Evolutionary conservation across 2,329 filamentous ascomycete genomes (phyloP).

Genomic region (Paracoccidioides lutzii): DNA sequence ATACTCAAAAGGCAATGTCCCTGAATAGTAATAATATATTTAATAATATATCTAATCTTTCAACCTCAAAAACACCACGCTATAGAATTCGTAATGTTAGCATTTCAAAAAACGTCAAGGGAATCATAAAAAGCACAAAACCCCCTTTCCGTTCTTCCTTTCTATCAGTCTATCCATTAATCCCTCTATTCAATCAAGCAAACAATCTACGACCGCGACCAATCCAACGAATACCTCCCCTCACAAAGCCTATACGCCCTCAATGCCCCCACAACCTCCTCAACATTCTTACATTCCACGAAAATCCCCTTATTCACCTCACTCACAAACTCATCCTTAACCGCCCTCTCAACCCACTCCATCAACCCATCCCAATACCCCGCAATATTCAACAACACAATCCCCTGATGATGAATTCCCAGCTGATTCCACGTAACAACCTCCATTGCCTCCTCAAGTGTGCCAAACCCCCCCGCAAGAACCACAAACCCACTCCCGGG

Average conservation of each 20-base stretch:
- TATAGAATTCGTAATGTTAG: neutral
- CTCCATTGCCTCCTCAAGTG: constrained; percentile 93
- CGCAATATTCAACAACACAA: constrained; percentile 74
- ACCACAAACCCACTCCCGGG: constrained; percentile 82
- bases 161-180: neutral
- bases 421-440: constrained; percentile 91
- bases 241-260: constrained; percentile 61
- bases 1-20: no score
- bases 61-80: neutral
- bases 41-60: no score
- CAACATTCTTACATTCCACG: constrained; percentile 58
- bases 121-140: neutral
- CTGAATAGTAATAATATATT: no score
- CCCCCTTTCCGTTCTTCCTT: neutral
- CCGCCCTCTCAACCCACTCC: constrained; percentile 64
- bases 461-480: constrained; percentile 80
- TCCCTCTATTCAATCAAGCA: constrained; percentile 37
- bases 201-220: constrained; percentile 38
- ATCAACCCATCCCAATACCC: constrained; percentile 87
- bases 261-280: constrained; percentile 59
- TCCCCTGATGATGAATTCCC: constrained; percentile 70
- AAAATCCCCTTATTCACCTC: constrained; percentile 61
- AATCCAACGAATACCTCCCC: constrained; percentile 67
- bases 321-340: constrained; percentile 64
- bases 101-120: neutral